Evolutionary conservation across 805 yeast species (phyloP), one percentile per base, ranked within the genome.

Genomic region (Diddensiella transvaalensis): DNA sequence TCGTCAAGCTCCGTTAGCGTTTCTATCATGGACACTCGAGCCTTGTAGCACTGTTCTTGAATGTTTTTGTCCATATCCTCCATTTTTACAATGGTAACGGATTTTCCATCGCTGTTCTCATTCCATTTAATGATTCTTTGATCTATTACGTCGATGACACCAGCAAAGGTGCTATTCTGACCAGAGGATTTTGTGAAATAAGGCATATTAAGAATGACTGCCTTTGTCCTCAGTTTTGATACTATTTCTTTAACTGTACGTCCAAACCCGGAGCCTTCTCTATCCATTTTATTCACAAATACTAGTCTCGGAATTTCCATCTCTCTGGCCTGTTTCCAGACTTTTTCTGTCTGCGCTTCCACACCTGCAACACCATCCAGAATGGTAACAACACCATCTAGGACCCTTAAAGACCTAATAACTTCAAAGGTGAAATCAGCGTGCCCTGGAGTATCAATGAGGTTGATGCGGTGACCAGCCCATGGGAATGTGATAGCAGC

Each of bases 361-460:
- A 93, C 99, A 10, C 99, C 99, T 1, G 96, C 97, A 5, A 91
- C 98, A 0, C 87, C 96, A 69, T 93, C 99, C 45, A 93, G 67
- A 6, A 93, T 86, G 0, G 96, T 85, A 4, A 93, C 95, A 1
- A 91, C 95, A 2, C 98, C 97, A 68, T 93, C 99, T 6, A 93
- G 70, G 1, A 93, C 97, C 53, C 96, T 76, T 49, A 93, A 73
- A 0, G 98, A 83, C 48, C 97, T 71, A 1, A 80, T 86, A 3
- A 93, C 99, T 66, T 93, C 99, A 64, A 90, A 93, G 0, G 95
- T 86, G 65, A 93, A 93, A 67, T 93, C 99, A 0, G 96, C 97
- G 67, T 93, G 99, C 0, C 99, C 99, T 0, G 99, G 99, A 0
- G 99, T 93, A 64, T 93, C 99, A 21, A 93, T 89, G 48, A 93